phyloP scores from a whole-genome alignment of 495 filamentous ascomycete genomes.

The Bombardia bombarda region DNA sequence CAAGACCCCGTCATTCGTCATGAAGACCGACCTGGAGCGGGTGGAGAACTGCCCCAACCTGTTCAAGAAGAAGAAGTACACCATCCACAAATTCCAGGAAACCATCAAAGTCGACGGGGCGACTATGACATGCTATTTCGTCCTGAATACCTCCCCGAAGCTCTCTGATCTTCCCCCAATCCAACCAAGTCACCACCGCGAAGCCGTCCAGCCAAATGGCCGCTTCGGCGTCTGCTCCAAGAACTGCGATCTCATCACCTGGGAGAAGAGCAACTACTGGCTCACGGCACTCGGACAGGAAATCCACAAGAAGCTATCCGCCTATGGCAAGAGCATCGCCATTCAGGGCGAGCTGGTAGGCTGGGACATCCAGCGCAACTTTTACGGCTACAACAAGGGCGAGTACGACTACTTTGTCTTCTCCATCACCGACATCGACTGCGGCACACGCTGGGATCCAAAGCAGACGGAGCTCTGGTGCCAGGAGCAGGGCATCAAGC shows the following conservation, averaged over 20 bases:
- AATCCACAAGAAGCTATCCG: slow-evolving; percentile 7
- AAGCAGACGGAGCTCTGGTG: slow-evolving; percentile 7
- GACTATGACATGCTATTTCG: slow-evolving; percentile 18
- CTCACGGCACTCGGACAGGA: slow-evolving; percentile 3
- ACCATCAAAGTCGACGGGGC: slow-evolving; percentile 20
- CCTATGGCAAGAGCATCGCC: slow-evolving; percentile 6
- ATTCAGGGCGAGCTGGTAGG: slow-evolving; percentile 26
- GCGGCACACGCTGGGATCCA: slow-evolving; percentile 6
- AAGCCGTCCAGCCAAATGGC: slow-evolving; percentile 8
- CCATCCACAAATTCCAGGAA: slow-evolving; percentile 11
- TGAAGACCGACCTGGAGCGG: slow-evolving; percentile 14
- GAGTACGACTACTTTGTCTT: slow-evolving; percentile 15
- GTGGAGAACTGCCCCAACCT: slow-evolving; percentile 22
- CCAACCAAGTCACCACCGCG: neutral
- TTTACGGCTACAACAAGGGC: slow-evolving; percentile 5
- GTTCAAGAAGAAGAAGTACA: slow-evolving; percentile 19
- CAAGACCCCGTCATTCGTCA: slow-evolving; percentile 11
- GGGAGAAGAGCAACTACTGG: slow-evolving; percentile 8
- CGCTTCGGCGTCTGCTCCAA: slow-evolving; percentile 22
- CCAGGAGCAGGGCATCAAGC: slow-evolving; percentile 5
- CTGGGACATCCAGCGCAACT: slow-evolving; percentile 13
- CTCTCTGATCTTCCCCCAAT: slow-evolving; percentile 3
- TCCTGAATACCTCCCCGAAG: slow-evolving; percentile 2
- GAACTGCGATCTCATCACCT: slow-evolving; percentile 6
- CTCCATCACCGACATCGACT: slow-evolving; percentile 12